Evolutionary conservation across 768 basidiomycete species (phyloP), one percentile per base, ranked within the genome.

Genomic region (Arthromyces matolae): DNA sequence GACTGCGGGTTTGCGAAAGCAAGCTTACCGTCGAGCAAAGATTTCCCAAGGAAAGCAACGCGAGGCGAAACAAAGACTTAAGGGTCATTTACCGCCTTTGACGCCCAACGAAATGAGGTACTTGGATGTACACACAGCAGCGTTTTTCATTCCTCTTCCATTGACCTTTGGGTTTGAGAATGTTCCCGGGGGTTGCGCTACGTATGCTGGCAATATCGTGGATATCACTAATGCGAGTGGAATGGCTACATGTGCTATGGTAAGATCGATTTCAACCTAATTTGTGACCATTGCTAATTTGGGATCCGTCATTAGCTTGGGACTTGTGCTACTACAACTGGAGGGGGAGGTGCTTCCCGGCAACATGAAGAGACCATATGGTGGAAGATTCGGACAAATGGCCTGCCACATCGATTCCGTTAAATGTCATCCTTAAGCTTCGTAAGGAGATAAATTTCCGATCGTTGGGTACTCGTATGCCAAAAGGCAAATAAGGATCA

Each of bases 81-180:
- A 58, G 42, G 59, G 64, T 16, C 53, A 58, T 35, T 24, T 22
- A 20, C 4, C 52, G 22, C 42, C 0, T 8, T 18, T 35, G 29
- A 40, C 22, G 55, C 31, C 34, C 22, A 50, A 52, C 52, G 42
- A 37, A 41, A 16, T 38, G 39, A 35, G 44, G 42, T 14, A 31
- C 53, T 25, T 45, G 8, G 49, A 45, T 12, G 36, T n/a, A 9
- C 68, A 70, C 42, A 49, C 54, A 32, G 49, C 52, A 19, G 66
- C 73, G 29, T 77, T 77, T 53, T 60, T 77, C 25, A 37, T 66
- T 10, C 68, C 69, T 9, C 64, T 76, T 33, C 73, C 75, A 9
- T n/a, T 54, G 5, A 49, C 32, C 32, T 51, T 38, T 49, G 44
- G 42, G 16, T 50, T n/a, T n/a, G n/a, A n/a, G n/a, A n/a, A 42